A percentile compares a stretch with the other conserved stretches of the same genome.
Evolutionary conservation across 2,329 filamentous ascomycete genomes (phyloP).

Genomic region (Phaeomoniella chlamydospora): DNA sequence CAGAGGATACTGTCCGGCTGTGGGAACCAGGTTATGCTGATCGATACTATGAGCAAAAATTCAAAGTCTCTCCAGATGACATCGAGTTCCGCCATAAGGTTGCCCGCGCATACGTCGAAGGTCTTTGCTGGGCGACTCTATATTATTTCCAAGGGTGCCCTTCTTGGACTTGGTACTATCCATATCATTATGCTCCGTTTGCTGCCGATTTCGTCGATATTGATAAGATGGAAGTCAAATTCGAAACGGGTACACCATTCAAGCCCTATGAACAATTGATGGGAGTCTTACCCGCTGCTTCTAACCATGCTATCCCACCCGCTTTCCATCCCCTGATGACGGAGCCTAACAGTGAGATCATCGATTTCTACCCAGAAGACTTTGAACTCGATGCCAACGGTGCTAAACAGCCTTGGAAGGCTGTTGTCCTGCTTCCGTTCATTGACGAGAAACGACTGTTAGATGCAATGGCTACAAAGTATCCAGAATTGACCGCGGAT

Average conservation of each 20-base stretch:
- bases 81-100: constrained; percentile 79
- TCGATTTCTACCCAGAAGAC: constrained; percentile 93
- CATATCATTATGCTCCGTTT: constrained; percentile 96
- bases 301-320: constrained; percentile 76
- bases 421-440: constrained; percentile 82
- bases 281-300: constrained; percentile 90
- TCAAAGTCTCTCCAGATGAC: constrained; percentile 68
- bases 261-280: constrained; percentile 94
- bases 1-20: constrained; percentile 68
- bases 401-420: constrained; percentile 98
- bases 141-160: constrained; percentile 98
- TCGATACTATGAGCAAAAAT: constrained; percentile 95
- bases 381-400: constrained; percentile 91
- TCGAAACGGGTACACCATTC: constrained; percentile 74
- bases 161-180: constrained; percentile 99
- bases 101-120: constrained; percentile 82
- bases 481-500: constrained; percentile 61
- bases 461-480: constrained; percentile 67
- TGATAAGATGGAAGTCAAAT: constrained; percentile 61
- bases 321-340: constrained; percentile 88
- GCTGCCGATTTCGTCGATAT: constrained; percentile 86
- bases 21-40: constrained; percentile 96
- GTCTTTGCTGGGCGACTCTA: constrained; percentile 82
- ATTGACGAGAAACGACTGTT: constrained; percentile 85
- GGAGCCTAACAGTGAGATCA: constrained; percentile 73